Conservation (phyloP, 2,329 filamentous ascomycete species). For the Aspergillus neoniger region DNA sequence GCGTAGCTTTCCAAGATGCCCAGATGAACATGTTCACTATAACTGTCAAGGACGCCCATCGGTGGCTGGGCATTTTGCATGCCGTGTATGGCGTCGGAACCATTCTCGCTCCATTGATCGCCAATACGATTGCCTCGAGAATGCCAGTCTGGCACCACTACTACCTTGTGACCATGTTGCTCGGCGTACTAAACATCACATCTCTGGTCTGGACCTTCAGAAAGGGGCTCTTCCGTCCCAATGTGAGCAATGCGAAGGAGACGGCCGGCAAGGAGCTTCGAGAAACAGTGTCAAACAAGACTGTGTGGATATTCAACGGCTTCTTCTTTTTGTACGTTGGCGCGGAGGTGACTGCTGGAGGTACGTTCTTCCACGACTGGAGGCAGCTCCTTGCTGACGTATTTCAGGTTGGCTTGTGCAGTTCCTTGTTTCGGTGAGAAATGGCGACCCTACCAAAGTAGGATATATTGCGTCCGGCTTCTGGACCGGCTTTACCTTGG, state of each 20-base stretch:
- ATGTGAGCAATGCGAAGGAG: constrained; percentile 21
- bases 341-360: constrained; percentile 27
- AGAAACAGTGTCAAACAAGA: constrained; percentile 20
- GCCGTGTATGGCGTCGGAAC: constrained; percentile 27
- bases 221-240: constrained; percentile 24
- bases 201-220: constrained; percentile 24
- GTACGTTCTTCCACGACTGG: constrained; percentile 8
- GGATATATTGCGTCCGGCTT: constrained; percentile 28
- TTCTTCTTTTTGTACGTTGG: constrained; percentile 30
- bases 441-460: constrained; percentile 26
- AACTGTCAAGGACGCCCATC: constrained; percentile 24
- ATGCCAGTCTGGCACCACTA: constrained; percentile 27
- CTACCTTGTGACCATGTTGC: constrained; percentile 21
- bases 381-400: not conserved
- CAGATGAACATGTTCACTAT: constrained; percentile 27
- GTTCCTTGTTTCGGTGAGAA: constrained; percentile 25
- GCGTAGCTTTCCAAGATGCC: constrained; percentile 25
- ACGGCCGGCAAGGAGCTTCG: constrained; percentile 22
- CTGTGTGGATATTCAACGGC: constrained; percentile 27
- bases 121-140: constrained; percentile 25
- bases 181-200: constrained; percentile 20
- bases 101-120: constrained; percentile 24
- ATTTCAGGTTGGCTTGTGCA: constrained; percentile 27
- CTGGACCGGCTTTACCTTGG: constrained; percentile 27
- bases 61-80: constrained; percentile 28